Evolutionary conservation across 1,139 yeast genomes (phyloP).

Genomic region (Diutina ranongensis): DNA sequence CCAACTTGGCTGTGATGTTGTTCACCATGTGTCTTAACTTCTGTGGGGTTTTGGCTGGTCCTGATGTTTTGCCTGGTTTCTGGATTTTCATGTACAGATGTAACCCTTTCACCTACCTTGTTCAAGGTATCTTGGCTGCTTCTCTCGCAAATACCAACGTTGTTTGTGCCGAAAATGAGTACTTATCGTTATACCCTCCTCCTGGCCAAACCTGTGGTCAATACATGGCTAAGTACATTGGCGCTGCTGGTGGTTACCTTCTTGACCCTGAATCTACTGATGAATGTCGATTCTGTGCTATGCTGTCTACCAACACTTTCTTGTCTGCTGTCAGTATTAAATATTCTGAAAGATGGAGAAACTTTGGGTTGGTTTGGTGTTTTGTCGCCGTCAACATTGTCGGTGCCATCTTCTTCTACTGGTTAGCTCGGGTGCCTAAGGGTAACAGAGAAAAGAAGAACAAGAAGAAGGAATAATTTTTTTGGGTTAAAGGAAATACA

Average conservation of each 20-base stretch:
- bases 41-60: conserved; percentile 48
- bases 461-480: neutral
- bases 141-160: conserved; percentile 31
- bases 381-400: conserved; percentile 15
- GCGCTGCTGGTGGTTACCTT: conserved; percentile 39
- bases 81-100: conserved; percentile 48
- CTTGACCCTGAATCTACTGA: conserved; percentile 27
- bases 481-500: neutral
- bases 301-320: conserved; percentile 38
- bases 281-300: conserved; percentile 42
- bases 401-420: conserved; percentile 16
- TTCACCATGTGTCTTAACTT: conserved; percentile 27
- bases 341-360: conserved; percentile 52
- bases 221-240: conserved; percentile 36
- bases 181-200: conserved; percentile 39
- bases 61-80: conserved; percentile 36
- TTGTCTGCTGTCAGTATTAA: conserved; percentile 29
- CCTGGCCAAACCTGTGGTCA: conserved; percentile 50
- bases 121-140: conserved; percentile 37
- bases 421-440: conserved; percentile 21
- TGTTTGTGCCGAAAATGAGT: conserved; percentile 40
- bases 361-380: conserved; percentile 42
- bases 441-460: conserved; percentile 19
- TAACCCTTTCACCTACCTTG: conserved; percentile 46
- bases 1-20: conserved; percentile 35